phyloP scores from a whole-genome alignment of 345 rosid genomes.

The Eucalyptus grandis region DNA sequence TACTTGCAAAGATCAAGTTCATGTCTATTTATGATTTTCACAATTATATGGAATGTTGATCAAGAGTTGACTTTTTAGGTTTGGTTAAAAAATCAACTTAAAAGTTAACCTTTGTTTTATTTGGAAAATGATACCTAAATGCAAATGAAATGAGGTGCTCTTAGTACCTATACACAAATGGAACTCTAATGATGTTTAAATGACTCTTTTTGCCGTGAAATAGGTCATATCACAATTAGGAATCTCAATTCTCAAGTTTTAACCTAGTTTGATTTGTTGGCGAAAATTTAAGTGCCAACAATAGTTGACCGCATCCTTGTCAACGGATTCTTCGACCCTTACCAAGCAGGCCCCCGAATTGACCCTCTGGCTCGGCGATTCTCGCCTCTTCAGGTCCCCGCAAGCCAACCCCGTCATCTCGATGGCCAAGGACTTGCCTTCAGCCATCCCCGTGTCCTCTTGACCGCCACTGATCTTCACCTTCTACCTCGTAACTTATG shows the following conservation, averaged over 20 bases:
- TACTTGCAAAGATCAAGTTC: no score
- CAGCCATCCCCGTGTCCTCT: background rate
- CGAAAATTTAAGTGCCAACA: background rate
- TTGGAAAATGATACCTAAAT: no score
- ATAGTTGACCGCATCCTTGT: slow-evolving; percentile 11
- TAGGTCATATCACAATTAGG: accelerated
- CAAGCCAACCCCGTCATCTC: slow-evolving; percentile 21
- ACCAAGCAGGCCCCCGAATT: slow-evolving; percentile 33
- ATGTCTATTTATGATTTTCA: no score
- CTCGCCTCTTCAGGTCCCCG: background rate
- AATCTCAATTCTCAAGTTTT: background rate
- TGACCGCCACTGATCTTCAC: background rate
- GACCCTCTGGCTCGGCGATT: background rate
- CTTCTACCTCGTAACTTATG: background rate
- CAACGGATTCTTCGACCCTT: slow-evolving; percentile 62
- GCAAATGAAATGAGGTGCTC: no score
- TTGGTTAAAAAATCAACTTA: no score
- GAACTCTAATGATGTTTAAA: no score
- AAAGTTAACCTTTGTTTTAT: no score
- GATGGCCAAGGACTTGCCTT: slow-evolving; percentile 14
- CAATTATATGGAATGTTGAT: no score
- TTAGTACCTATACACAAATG: no score
- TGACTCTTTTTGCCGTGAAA: background rate
- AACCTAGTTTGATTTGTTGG: background rate
- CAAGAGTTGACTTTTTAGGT: no score